These are phyloP conservation scores for Backusella tarrabulga DNA, from an alignment of 192 early-diverging fungal genomes.

Conservation along the genomic window DNA sequence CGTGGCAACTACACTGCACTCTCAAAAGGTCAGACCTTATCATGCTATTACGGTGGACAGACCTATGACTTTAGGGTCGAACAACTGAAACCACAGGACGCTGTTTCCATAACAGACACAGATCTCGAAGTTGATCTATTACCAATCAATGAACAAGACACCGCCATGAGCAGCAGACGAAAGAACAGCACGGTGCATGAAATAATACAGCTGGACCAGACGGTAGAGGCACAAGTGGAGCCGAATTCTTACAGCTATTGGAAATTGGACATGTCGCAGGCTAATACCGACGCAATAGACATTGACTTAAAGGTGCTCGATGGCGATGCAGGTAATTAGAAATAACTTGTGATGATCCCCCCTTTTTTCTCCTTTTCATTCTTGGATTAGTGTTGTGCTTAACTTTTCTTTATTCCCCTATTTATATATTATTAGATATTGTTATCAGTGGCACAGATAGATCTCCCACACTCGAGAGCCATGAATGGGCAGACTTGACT, in stretches of 20 bases:
- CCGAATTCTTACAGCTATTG: constrained; percentile 12
- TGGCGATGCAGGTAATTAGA: constrained; percentile 27
- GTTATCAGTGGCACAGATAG: constrained; percentile 29
- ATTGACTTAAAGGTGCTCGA: constrained; percentile 17
- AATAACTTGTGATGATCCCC: not conserved
- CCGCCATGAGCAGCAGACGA: not conserved
- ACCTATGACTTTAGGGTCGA: constrained; percentile 57
- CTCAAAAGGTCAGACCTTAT: constrained; percentile 62
- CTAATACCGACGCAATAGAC: not conserved
- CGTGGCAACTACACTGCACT: constrained; percentile 66
- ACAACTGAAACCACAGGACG: constrained; percentile 64
- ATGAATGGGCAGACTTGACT: constrained; percentile 47
- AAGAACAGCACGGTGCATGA: constrained; percentile 24
- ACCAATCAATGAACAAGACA: constrained; percentile 33
- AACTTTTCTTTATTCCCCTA: not conserved
- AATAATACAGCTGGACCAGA: constrained; percentile 2
- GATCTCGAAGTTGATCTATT: constrained; percentile 82
- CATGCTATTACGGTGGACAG: constrained; percentile 49
- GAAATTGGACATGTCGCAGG: constrained; percentile 6
- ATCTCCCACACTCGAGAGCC: constrained; percentile 38
- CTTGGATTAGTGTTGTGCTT: not conserved
- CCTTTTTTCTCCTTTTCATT: not conserved
- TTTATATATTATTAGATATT: constrained; percentile 39
- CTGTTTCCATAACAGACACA: constrained; percentile 71
- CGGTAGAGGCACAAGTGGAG: not conserved